Evolutionary conservation across 257 asterid genomes (phyloP), one percentile per base, ranked within the genome.

Genomic region (Ophiorrhiza pumila): DNA sequence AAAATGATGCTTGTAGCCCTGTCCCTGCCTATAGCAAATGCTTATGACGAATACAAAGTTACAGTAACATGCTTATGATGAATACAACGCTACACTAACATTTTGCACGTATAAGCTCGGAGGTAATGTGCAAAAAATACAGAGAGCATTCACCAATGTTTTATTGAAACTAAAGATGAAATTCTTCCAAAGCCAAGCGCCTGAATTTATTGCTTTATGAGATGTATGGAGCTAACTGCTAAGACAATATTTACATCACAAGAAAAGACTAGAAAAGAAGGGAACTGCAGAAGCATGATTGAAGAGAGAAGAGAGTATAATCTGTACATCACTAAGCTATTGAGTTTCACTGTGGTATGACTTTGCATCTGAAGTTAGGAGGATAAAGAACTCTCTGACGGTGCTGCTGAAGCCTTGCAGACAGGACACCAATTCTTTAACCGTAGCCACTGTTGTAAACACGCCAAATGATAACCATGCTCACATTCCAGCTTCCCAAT

Each of bases 371-470:
- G 32, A n/a, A 7, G 14, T 18, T n/a, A 53, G 31, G 59, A n/a
- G 4, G 31, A n/a, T 7, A 53, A 65, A 32, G 77, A 73, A 27
- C 78, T 41, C 57, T 73, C 58, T 41, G 76, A 52, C 10, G 74
- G 74, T 46, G 84, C 87, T 17, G 85, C 92, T 11, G 84, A 69
- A 71, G 87, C 80, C 89, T 94, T 94, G 90, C 99, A 94, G 72
- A 94, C 78, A 27, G 99, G 99, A 80, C 99, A 91, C 96, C 97
- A 91, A 77, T 90, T 94, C 88, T 91, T 94, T 53, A 86, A 60
- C 82, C 79, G 81, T 72, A 94, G 53, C 99, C 99, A 94, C 69
- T 90, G 85, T 74, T 71, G 72, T 77, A 94, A 78, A 83, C 99
- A 94, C 0, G 29, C 42, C 42, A 67, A 68, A 55, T 94, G 99